Evolutionary conservation across 176 grass and related monocot species (phyloP).

Genomic region (Phoenix roebelenii): DNA sequence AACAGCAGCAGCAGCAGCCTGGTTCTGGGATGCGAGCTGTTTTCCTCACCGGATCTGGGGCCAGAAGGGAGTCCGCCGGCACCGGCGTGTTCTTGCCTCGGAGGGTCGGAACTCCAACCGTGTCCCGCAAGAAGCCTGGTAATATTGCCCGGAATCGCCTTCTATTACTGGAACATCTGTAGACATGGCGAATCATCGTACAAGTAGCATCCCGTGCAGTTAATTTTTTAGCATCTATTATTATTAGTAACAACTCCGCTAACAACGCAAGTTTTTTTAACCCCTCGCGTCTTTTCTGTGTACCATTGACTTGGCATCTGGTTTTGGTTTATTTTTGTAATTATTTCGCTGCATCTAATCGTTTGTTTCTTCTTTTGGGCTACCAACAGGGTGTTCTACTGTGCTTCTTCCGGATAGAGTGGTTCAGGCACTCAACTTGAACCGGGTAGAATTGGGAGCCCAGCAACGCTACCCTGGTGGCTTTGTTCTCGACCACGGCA

Average conservation of each 20-base stretch:
- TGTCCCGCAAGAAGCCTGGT: neutral
- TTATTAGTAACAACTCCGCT: too few relatives aligned
- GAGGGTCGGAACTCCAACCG: neutral
- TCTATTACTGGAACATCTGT: too few relatives aligned
- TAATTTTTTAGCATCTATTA: too few relatives aligned
- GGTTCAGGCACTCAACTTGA: neutral
- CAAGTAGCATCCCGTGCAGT: too few relatives aligned
- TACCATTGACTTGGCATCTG: too few relatives aligned
- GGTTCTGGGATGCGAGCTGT: neutral
- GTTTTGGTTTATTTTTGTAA: too few relatives aligned
- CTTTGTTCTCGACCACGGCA: neutral
- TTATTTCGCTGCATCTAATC: neutral
- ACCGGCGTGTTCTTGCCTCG: slow-evolving; percentile 4
- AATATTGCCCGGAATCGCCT: neutral
- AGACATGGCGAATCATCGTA: too few relatives aligned
- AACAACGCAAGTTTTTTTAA: too few relatives aligned
- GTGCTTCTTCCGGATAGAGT: neutral
- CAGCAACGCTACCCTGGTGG: neutral
- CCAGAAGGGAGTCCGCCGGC: neutral
- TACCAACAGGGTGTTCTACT: neutral
- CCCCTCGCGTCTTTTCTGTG: too few relatives aligned
- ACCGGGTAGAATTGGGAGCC: neutral
- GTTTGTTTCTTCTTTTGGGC: neutral
- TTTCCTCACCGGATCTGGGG: neutral
- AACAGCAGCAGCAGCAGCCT: neutral